A percentile compares a stretch with the other conserved stretches of the same genome.
Conservation (phyloP, 192 early-diverging fungal species). For the Coemansia sp. region DNA sequence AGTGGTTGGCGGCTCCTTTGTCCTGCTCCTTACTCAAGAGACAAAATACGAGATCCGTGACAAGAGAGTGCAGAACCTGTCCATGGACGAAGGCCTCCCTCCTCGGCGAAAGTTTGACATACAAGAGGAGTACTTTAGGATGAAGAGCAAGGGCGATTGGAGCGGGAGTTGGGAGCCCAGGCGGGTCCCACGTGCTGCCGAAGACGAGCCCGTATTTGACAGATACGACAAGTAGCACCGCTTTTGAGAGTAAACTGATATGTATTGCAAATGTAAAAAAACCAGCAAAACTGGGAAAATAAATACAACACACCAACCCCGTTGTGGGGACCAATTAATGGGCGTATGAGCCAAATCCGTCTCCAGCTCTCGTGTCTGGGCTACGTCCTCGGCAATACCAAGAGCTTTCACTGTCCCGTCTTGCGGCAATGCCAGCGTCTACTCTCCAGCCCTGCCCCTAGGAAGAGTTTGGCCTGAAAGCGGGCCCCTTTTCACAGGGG, state of each 20-base stretch:
- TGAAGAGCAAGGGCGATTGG: slow-evolving; percentile 39
- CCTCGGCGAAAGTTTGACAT: slow-evolving; percentile 60
- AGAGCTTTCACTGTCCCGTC: too few relatives aligned
- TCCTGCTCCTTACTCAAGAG: slow-evolving; percentile 66
- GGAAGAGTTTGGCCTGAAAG: too few relatives aligned
- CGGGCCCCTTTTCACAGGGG: too few relatives aligned
- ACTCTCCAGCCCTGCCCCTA: too few relatives aligned
- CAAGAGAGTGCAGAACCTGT: slow-evolving; percentile 49
- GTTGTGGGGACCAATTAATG: too few relatives aligned
- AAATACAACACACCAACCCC: too few relatives aligned
- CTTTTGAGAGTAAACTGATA: not conserved
- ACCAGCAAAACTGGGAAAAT: too few relatives aligned
- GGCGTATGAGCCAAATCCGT: too few relatives aligned
- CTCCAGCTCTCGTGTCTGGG: too few relatives aligned
- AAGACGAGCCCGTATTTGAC: slow-evolving; percentile 53
- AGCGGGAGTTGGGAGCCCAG: slow-evolving; percentile 50
- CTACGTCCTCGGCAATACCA: too few relatives aligned
- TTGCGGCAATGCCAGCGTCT: too few relatives aligned
- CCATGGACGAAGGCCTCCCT: slow-evolving; percentile 58
- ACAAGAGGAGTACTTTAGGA: slow-evolving; percentile 69
- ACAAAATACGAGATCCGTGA: slow-evolving; percentile 77
- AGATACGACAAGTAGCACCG: slow-evolving; percentile 21
- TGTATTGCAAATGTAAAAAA: too few relatives aligned
- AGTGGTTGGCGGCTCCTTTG: slow-evolving; percentile 68
- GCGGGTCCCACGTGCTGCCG: slow-evolving; percentile 37